A percentile compares a stretch with the other conserved stretches of the same genome.
Conservation (phyloP, 768 basidiomycete genomes). For the Zangia roseola region DNA sequence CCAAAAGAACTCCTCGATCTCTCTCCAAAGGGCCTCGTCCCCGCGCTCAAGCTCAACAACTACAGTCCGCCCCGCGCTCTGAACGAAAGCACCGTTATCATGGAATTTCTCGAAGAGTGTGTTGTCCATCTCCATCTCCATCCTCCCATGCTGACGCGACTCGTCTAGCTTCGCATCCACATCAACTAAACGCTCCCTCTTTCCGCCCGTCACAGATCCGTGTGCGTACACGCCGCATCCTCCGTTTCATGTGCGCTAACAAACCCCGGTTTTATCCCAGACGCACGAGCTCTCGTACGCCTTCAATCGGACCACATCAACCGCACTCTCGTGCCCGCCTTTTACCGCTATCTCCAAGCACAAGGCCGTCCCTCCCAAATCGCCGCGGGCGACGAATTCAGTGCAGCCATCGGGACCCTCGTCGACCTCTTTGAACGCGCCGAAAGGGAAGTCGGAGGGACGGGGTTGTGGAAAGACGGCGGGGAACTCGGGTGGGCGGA, state of each 20-base stretch:
- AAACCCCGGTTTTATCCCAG: constrained; percentile 30
- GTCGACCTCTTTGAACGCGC: constrained; percentile 51
- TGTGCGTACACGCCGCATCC: constrained; percentile 40
- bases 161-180: constrained; percentile 46
- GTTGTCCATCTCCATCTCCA: constrained; percentile 11
- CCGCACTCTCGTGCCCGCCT: constrained; percentile 63
- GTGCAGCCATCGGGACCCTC: constrained; percentile 48
- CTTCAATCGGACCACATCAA: constrained; percentile 69
- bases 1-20: constrained; percentile 75
- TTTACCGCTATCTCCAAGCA: constrained; percentile 74
- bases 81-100: constrained; percentile 78
- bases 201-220: constrained; percentile 57
- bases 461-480: constrained; percentile 58
- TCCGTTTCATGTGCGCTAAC: not conserved
- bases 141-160: not conserved
- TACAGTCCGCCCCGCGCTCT: constrained; percentile 58
- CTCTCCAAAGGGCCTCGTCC: constrained; percentile 82
- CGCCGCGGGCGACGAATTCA: constrained; percentile 52
- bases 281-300: constrained; percentile 64
- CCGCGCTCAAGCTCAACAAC: constrained; percentile 56
- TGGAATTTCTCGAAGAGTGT: constrained; percentile 79
- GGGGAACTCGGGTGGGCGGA: constrained; percentile 63
- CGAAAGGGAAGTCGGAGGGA: constrained; percentile 47
- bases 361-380: constrained; percentile 56
- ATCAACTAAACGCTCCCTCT: constrained; percentile 48